phyloP scores from a whole-genome alignment of 2,329 filamentous ascomycete species.

The Calycina marina region DNA sequence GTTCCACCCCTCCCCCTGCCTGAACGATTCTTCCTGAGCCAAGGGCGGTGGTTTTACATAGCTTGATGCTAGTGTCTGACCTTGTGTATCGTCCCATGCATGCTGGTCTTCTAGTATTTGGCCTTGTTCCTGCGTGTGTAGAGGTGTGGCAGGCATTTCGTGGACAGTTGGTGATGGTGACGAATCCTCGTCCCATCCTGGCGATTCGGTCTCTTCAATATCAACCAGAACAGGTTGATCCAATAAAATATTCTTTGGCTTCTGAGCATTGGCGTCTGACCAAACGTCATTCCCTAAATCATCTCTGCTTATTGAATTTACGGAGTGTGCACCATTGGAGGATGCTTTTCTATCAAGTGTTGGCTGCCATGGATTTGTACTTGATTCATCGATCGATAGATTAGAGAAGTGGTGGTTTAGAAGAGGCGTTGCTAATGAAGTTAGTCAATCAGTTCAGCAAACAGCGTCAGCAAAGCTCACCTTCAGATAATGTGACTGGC shows the following conservation, averaged over 20 bases:
- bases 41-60: slow-evolving; percentile 1
- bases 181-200: slow-evolving; percentile 21
- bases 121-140: slow-evolving; percentile 8
- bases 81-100: slow-evolving; percentile 18
- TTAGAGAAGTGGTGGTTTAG: slow-evolving; percentile 13
- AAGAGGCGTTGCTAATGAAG: slow-evolving; percentile 5
- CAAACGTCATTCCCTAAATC: slow-evolving; percentile 19
- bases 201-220: slow-evolving; percentile 19
- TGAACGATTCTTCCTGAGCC: slow-evolving; percentile 7
- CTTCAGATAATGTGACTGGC: slow-evolving; percentile 9
- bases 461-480: no score
- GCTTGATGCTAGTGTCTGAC: slow-evolving; percentile 2
- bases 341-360: slow-evolving; percentile 11
- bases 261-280: slow-evolving; percentile 9
- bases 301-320: slow-evolving; percentile 10
- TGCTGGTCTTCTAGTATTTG: slow-evolving; percentile 16
- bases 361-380: slow-evolving; percentile 22
- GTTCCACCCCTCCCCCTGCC: slow-evolving; percentile 18
- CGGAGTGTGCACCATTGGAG: slow-evolving; percentile 4
- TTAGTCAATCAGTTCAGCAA: no score
- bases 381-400: slow-evolving; percentile 14
- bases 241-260: slow-evolving; percentile 5
- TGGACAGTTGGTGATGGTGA: slow-evolving; percentile 9
- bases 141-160: slow-evolving; percentile 9
- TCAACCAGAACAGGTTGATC: slow-evolving; percentile 15